Conservation (phyloP, 2,329 filamentous ascomycete species). For the Paraphoma sp. region DNA sequence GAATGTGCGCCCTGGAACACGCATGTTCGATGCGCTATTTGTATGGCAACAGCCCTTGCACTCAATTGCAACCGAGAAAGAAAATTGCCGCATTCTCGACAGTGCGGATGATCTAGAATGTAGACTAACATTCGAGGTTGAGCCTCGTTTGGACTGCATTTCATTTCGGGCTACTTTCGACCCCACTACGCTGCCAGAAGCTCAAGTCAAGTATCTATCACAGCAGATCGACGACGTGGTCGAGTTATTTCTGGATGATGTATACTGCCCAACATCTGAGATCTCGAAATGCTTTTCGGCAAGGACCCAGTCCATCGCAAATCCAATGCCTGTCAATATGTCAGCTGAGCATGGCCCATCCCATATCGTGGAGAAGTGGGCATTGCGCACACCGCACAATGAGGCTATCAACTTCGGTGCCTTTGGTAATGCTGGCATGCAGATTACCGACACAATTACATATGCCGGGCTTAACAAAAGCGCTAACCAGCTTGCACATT, state of each 20-base stretch:
- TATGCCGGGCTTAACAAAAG: conserved; percentile 69
- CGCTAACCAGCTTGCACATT: conserved; percentile 69
- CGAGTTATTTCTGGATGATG: conserved; percentile 49
- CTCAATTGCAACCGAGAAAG: conserved; percentile 21
- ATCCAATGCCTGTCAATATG: conserved; percentile 41
- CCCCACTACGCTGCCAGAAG: conserved; percentile 58
- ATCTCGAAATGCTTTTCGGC: conserved; percentile 27
- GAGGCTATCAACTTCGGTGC: conserved; percentile 70
- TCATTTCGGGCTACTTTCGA: conserved; percentile 63
- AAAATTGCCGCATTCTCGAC: conserved; percentile 60
- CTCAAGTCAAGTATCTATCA: conserved; percentile 64
- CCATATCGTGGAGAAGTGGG: conserved; percentile 62
- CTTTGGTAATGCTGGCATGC: conserved; percentile 46
- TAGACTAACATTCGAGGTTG: conserved; percentile 76
- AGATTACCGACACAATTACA: conserved; percentile 58
- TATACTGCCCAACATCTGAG: conserved; percentile 41
- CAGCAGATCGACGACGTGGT: conserved; percentile 67
- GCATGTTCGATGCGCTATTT: conserved; percentile 78
- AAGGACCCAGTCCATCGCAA: conserved; percentile 49
- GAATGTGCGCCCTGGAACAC: conserved; percentile 60
- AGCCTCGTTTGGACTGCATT: conserved; percentile 63
- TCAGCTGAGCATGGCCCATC: conserved; percentile 36
- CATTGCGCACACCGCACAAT: conserved; percentile 56
- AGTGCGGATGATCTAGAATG: conserved; percentile 79
- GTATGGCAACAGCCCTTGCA: conserved; percentile 81